phyloP scores from a whole-genome alignment of 2,329 filamentous ascomycete species.

The Fusarium albosuccineum region DNA sequence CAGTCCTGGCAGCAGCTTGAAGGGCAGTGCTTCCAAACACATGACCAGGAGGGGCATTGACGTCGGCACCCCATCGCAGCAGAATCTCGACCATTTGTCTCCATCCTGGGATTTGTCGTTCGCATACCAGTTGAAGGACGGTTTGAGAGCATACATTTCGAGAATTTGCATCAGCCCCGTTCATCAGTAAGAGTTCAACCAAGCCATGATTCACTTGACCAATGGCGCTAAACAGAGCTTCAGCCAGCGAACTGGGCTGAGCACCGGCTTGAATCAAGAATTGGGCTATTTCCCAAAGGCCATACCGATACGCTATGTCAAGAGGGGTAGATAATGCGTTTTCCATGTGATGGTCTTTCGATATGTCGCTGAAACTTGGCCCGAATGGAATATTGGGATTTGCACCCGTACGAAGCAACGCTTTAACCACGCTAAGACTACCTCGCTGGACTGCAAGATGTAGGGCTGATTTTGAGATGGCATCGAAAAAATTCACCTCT shows the following conservation, averaged over 20 bases:
- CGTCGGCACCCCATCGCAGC: too few relatives aligned
- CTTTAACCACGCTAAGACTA: fast-evolving
- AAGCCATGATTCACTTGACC: too few relatives aligned
- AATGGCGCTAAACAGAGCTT: too few relatives aligned
- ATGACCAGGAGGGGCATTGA: too few relatives aligned
- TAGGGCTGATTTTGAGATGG: background rate
- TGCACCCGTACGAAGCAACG: background rate
- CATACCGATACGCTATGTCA: background rate
- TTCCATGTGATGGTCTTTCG: background rate
- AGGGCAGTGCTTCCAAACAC: background rate
- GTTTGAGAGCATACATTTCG: too few relatives aligned
- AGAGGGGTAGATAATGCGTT: background rate
- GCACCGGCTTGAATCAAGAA: background rate
- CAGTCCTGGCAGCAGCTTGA: background rate
- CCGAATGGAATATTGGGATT: background rate
- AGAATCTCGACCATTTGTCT: too few relatives aligned
- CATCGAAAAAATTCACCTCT: background rate
- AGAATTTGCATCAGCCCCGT: too few relatives aligned
- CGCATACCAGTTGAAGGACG: background rate
- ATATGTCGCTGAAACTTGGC: background rate
- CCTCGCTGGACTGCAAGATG: background rate
- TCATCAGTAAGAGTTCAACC: too few relatives aligned
- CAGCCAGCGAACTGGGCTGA: background rate
- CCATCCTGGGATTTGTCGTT: background rate
- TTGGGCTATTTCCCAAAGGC: background rate